Base-by-base conservation (phyloP, 257 asterid genomes). In the Buddleja alternifolia region DNA sequence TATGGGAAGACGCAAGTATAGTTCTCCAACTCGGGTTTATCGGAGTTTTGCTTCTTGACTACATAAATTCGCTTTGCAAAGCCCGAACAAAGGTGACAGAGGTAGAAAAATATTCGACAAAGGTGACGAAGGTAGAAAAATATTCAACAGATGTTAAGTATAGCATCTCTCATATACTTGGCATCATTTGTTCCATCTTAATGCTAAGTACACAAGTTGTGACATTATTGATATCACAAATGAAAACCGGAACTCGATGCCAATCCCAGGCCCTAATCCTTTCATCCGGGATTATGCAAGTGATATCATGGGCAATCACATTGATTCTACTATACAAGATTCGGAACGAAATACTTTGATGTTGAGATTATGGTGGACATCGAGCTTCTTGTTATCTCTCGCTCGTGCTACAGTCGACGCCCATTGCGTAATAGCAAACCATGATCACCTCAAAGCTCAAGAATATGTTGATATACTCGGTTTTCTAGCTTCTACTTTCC, bases 311-410 rank as follows among this genome's bases (percentile, higher is more conserved):
- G 91, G 75, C 75, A 40, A 56, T 89, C 71, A 73, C 95, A 29
- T 75, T 90, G 81, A 48, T 80, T 44, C 59, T 65, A 32, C 82
- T 90, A 19, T 64, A 67, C 66, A 80, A 24, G 17, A 69, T 79
- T 52, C 77, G 55, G 41, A 84, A 64, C 50, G 72, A 51, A 17
- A 82, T 53, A 32, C 8, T 83, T 90, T 41, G 88, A 69, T 89
- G 51, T 70, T 93, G 73, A 81, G 96, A 77, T 58, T 78, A 60
- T 93, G 96, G 97, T 90, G 99, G 99, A 75, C 76, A 24, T 85
- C 83, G 46, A 82, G 78, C 83, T 93, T 88, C 77, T 60, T 93
- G 54, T 65, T 93, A 19, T 85, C 87, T 44, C 81, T 93, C 25
- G 83, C 84, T 66, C 86, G 74, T 61, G 75, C 66, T 3, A 64